Evolutionary conservation across 2,329 filamentous ascomycete species (phyloP).

Genomic region (Leptographium flavum): DNA sequence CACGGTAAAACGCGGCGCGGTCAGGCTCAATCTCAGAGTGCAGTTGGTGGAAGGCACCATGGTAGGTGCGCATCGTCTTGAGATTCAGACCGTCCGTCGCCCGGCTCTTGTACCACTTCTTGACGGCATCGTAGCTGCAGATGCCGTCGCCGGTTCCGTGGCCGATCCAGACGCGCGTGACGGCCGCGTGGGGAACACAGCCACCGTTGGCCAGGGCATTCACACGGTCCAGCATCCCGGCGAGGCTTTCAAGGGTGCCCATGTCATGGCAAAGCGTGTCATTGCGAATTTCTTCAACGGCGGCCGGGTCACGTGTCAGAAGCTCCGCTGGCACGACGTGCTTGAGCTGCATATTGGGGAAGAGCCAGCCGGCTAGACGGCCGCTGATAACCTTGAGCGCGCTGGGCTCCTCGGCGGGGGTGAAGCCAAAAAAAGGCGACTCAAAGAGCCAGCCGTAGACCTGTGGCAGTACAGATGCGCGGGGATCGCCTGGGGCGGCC

Average conservation of each 20-base stretch:
- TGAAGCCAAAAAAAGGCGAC: constrained; percentile 65
- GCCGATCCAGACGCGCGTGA: constrained; percentile 53
- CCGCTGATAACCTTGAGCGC: constrained; percentile 50
- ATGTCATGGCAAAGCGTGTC: constrained; percentile 69
- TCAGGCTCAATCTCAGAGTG: constrained; percentile 39
- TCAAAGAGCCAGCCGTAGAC: constrained; percentile 65
- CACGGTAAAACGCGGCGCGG: constrained; percentile 38
- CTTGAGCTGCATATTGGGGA: constrained; percentile 54
- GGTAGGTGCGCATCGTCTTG: constrained; percentile 57
- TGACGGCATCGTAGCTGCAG: constrained; percentile 50
- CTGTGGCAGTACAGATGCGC: constrained; percentile 35
- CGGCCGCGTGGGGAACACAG: constrained; percentile 33
- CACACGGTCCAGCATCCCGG: constrained; percentile 64
- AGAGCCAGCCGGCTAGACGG: constrained; percentile 48
- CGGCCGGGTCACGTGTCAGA: constrained; percentile 52
- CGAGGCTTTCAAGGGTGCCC: constrained; percentile 66
- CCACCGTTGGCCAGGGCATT: constrained; percentile 41
- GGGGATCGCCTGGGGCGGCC: constrained; percentile 21
- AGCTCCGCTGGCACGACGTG: constrained; percentile 50
- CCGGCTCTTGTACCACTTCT: constrained; percentile 42
- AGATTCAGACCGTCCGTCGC: constrained; percentile 42
- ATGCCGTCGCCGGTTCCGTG: constrained; percentile 66
- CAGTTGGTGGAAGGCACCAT: constrained; percentile 66
- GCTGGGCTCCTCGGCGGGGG: constrained; percentile 49
- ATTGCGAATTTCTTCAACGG: constrained; percentile 43